Percentiles rank a stretch among this genome's conserved stretches.
These are phyloP conservation scores for Emericellopsis terricola DNA, from an alignment of 495 filamentous ascomycete species.

Conservation along the genomic window DNA sequence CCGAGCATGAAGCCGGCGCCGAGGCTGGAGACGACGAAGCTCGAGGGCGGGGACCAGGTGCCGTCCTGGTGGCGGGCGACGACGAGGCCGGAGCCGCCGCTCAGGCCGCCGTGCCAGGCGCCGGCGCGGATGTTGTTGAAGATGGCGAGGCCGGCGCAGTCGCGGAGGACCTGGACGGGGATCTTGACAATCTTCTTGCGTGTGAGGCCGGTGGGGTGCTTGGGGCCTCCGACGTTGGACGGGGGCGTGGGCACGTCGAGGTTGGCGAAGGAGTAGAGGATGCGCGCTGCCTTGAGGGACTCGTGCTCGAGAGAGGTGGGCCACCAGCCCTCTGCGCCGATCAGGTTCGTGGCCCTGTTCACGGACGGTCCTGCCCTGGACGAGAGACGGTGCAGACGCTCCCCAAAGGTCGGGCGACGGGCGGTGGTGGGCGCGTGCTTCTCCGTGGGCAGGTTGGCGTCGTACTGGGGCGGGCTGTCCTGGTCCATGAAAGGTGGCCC, in stretches of 20 bases:
- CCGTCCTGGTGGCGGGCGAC: conserved; percentile 52
- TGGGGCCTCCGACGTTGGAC: conserved; percentile 1
- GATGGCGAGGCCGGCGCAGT: conserved; percentile 60
- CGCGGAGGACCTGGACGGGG: conserved; percentile 46
- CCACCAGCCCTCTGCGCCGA: conserved; percentile 69
- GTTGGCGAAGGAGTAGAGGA: conserved; percentile 55
- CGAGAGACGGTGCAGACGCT: conserved; percentile 11
- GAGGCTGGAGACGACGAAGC: conserved; percentile 60
- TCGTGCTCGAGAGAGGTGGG: conserved; percentile 65
- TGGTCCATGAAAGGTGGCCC: no score
- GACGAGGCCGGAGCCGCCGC: conserved; percentile 57
- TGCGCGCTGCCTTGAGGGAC: conserved; percentile 67
- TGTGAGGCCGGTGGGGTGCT: conserved; percentile 2
- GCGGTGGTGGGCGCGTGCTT: no score
- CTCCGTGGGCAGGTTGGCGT: no score
- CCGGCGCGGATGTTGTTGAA: conserved; percentile 76
- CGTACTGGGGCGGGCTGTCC: no score
- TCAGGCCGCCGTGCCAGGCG: conserved; percentile 54
- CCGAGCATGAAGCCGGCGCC: conserved; percentile 63
- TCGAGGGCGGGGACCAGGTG: conserved; percentile 60
- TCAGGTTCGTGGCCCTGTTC: conserved; percentile 52
- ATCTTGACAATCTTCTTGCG: conserved; percentile 44
- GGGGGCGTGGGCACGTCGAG: not conserved
- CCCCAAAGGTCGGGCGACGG: conserved; percentile 8
- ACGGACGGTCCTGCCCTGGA: conserved; percentile 39